phyloP scores from a whole-genome alignment of 805 yeast species.

The Saccharomycopsis babjevae region DNA sequence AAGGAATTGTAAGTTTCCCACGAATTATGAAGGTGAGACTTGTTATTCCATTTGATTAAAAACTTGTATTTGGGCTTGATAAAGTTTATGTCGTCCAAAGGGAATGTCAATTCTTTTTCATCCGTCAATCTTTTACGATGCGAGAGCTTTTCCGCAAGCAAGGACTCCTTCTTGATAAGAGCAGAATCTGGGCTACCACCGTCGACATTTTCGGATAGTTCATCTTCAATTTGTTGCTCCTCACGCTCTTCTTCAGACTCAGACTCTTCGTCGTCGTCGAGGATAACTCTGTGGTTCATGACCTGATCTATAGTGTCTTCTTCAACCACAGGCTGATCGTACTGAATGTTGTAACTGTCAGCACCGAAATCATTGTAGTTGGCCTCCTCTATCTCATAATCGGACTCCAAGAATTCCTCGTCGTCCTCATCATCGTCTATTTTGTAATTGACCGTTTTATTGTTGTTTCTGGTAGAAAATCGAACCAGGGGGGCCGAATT shows the following conservation, averaged over 20 bases:
- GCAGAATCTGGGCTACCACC: neutral
- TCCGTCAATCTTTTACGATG: conserved; percentile 23
- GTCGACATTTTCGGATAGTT: neutral
- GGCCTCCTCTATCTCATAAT: conserved; percentile 20
- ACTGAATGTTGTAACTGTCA: neutral
- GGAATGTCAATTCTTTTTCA: conserved; percentile 22
- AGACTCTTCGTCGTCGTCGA: conserved; percentile 19
- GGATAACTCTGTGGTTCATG: conserved; percentile 42
- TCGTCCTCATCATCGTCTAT: conserved; percentile 51
- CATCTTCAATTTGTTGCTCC: conserved; percentile 19
- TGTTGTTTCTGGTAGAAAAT: conserved; percentile 65
- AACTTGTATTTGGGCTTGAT: conserved; percentile 53
- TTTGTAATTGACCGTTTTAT: conserved; percentile 60
- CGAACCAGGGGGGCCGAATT: conserved; percentile 44
- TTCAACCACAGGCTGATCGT: conserved; percentile 5
- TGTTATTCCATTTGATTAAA: conserved; percentile 75
- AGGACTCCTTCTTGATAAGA: conserved; percentile 3
- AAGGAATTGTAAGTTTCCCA: conserved; percentile 68
- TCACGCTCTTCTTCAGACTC: conserved; percentile 18
- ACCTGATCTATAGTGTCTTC: conserved; percentile 34
- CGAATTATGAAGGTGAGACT: conserved; percentile 88
- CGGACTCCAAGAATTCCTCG: conserved; percentile 28
- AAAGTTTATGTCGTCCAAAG: conserved; percentile 31
- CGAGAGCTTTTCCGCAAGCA: conserved; percentile 19
- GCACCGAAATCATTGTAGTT: conserved; percentile 20